Base-by-base conservation (phyloP, 169 alveolate genomes). In the Plasmodium vivax region DNA sequence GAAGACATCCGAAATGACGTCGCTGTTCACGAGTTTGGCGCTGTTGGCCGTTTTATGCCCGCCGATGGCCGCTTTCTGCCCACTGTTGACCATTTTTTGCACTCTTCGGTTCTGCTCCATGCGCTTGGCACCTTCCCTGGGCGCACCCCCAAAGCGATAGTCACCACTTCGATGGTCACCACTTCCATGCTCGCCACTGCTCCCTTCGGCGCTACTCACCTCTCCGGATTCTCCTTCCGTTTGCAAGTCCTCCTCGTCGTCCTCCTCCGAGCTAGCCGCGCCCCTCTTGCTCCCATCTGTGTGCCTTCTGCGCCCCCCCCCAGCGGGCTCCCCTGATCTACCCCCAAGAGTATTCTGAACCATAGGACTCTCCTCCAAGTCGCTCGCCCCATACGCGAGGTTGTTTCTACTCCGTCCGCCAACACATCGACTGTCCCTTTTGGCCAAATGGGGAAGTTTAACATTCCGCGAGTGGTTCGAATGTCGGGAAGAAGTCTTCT, bases 1-100 rank as follows among this genome's bases (percentile, higher is more conserved):
- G 83, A 90, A 90, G 16, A 90, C 94, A 8, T 90, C 94, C 23
- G 94, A 90, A 62, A 90, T 80, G 43, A 90, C 54, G 51, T 80
- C 82, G 38, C 94, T 90, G 16, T 90, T 90, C 38, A 90, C 94
- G 0, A 56, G n/a, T 74, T 4, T 90, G 4, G 45, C 36, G n/a
- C 73, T 32, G 32, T 30, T 80, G 32, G 12, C 23, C 27, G 1
- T 6, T 30, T 36, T 82, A 77, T 23, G 27, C 27, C 27, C 27
- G 27, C 27, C 27, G 27, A 23, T 23, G 27, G 27, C 27, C 27
- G 1, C 12, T 30, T 36, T 82, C 79, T 27, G 16, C 36, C n/a
- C n/a, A n/a, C n/a, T n/a, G n/a, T n/a, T n/a, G n/a, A n/a, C n/a
- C n/a, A n/a, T n/a, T n/a, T n/a, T n/a, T n/a, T 27, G 16, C 36